A percentile compares a stretch with the other conserved stretches of the same genome.
These are phyloP conservation scores for Leccinum discolor DNA, from an alignment of 1,284 basidiomycete genomes.

Conservation along the genomic window DNA sequence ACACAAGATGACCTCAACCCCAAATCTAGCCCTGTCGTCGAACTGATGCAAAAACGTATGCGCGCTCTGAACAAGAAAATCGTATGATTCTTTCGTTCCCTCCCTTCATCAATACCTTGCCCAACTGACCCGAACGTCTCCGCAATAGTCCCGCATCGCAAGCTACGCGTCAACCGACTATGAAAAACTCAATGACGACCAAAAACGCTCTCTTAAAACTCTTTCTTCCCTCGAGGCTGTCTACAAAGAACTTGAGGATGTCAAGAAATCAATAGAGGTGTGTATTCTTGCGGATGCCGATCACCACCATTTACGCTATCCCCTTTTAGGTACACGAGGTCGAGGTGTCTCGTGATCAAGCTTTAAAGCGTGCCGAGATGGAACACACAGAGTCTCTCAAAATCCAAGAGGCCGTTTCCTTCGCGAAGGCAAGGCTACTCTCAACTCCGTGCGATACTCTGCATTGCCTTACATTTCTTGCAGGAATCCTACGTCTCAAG, in stretches of 20 bases:
- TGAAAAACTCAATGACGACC: conserved; percentile 83
- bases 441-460: background rate
- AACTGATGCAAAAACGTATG: conserved; percentile 76
- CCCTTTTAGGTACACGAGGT: conserved; percentile 57
- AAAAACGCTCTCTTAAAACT: conserved; percentile 68
- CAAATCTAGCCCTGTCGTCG: conserved; percentile 70
- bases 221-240: conserved; percentile 76
- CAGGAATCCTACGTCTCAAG: conserved; percentile 30
- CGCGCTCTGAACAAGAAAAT: conserved; percentile 83
- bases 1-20: conserved; percentile 42
- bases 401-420: conserved; percentile 54
- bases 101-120: conserved; percentile 5
- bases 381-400: conserved; percentile 56
- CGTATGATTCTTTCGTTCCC: conserved; percentile 46
- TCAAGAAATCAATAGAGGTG: conserved; percentile 82
- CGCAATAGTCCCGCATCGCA: conserved; percentile 66
- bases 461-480: background rate
- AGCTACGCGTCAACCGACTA: conserved; percentile 65
- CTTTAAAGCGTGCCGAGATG: conserved; percentile 51
- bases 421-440: conserved; percentile 52
- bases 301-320: background rate
- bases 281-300: conserved; percentile 35
- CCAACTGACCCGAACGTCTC: conserved; percentile 12
- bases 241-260: conserved; percentile 78
- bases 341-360: conserved; percentile 57